phyloP scores from a whole-genome alignment of 441 rosid genomes.

The Syzygium syzygioides region DNA sequence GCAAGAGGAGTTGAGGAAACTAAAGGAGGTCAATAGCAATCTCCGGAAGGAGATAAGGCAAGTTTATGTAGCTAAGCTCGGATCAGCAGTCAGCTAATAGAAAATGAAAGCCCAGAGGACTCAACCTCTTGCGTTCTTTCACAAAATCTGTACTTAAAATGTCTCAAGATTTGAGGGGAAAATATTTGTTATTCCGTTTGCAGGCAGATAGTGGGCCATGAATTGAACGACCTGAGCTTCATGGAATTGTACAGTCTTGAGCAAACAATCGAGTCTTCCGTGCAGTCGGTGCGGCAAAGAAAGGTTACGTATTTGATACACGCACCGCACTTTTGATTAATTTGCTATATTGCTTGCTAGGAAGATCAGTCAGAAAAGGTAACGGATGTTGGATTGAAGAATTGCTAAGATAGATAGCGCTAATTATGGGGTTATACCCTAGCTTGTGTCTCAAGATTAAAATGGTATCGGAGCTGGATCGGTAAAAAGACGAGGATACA shows the following conservation, averaged over 20 bases:
- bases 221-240: conserved; percentile 33
- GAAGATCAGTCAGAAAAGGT: not conserved
- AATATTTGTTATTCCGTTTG: not conserved
- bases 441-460: not conserved
- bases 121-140: not conserved
- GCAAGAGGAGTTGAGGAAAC: conserved; percentile 67
- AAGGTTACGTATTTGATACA: conserved; percentile 35
- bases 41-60: conserved; percentile 62
- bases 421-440: not conserved
- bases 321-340: not conserved
- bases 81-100: not conserved
- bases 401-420: not conserved
- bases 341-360: not conserved
- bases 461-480: not conserved
- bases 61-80: not conserved
- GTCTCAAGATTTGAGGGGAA: not conserved
- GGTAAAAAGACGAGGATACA: not conserved
- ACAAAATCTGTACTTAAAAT: not conserved
- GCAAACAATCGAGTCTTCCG: conserved; percentile 41
- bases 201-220: conserved; percentile 63
- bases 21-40: conserved; percentile 54
- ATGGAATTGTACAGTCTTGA: conserved; percentile 45
- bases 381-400: not conserved
- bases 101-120: not conserved
- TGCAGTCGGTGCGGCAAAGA: conserved; percentile 37